Evolutionary conservation across 1,139 yeast species (phyloP), one percentile per base, ranked within the genome.

Genomic region (Debaryomyces robertsiae): DNA sequence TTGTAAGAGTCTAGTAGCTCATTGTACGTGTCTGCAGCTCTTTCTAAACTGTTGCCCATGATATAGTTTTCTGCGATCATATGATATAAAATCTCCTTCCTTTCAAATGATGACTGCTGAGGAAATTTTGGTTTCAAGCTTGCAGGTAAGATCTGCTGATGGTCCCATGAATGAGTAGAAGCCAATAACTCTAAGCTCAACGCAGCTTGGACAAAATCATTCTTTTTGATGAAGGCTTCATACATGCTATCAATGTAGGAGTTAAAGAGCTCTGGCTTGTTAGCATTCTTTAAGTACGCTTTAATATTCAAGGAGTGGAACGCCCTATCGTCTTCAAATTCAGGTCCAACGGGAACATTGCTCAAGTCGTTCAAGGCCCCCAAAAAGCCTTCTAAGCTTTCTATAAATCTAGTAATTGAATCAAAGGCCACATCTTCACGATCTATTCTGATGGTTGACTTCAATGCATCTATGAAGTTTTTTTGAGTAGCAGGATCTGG

Each of bases 291-390:
- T 60, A 89, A 73, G 60, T 81, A 87, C 36, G 90, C 84, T 49
- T 86, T 80, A 54, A 88, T 84, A 54, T 84, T 85, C 54, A 89
- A 72, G 46, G 82, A 81, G 57, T 85, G 87, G 77, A 86, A 84
- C 3, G 90, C 83, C 57, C 96, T 73, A 60, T 89, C 96, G 55
- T 86, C 95, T 52, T 85, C 93, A 61, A 84, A 89, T 54, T 89
- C 95, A 35, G 83, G 82, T 15, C 91, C 93, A 38, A 76, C 77
- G 15, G 96, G 96, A 43, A 89, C 88, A 49, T 79, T 77, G 50
- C 79, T 78, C 53, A 85, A 77, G 53, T 86, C 89, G 46, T 81
- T 74, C 54, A 86, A 73, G 16, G 82, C 79, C 40, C 76, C 78
- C 46, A 88, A 64, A 61, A 88, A 86, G 25, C 81, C 84, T 27